Evolutionary conservation across 768 basidiomycete species (phyloP).

Genomic region (Agaricus bisporus): DNA sequence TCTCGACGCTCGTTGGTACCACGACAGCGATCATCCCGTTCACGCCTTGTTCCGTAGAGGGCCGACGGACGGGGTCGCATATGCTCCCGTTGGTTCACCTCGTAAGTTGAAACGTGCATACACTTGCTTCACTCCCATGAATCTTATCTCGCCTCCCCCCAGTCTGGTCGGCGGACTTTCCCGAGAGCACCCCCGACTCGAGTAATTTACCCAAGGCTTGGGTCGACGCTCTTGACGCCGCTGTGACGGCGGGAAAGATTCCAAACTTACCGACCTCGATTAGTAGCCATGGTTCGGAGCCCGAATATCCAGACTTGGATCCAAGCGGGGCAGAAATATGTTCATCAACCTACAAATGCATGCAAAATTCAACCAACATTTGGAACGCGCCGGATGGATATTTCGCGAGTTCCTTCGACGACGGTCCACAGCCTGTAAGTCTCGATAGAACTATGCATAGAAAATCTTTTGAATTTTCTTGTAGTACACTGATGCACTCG

Average conservation of each 20-base stretch:
- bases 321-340: slow-evolving; percentile 53
- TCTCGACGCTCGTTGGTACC: slow-evolving; percentile 53
- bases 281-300: slow-evolving; percentile 28
- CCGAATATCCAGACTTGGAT: slow-evolving; percentile 40
- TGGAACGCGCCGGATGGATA: slow-evolving; percentile 73
- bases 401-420: slow-evolving; percentile 70
- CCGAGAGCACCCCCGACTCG: slow-evolving; percentile 41
- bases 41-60: slow-evolving; percentile 59
- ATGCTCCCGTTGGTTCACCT: slow-evolving; percentile 53
- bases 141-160: slow-evolving; percentile 2
- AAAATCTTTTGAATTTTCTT: neutral
- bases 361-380: slow-evolving; percentile 45
- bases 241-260: slow-evolving; percentile 64
- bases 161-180: slow-evolving; percentile 65
- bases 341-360: slow-evolving; percentile 71
- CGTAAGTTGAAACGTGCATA: slow-evolving; percentile 30
- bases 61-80: slow-evolving; percentile 39
- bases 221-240: slow-evolving; percentile 63
- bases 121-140: neutral
- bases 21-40: slow-evolving; percentile 51
- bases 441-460: neutral
- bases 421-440: slow-evolving; percentile 58
- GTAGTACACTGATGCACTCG: slow-evolving; percentile 41
- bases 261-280: slow-evolving; percentile 57
- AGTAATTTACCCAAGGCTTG: slow-evolving; percentile 57